Percentiles rank a stretch among this genome's conserved stretches.
phyloP scores from a whole-genome alignment of 208 protist species.

The Sergeia podlipaevii region DNA sequence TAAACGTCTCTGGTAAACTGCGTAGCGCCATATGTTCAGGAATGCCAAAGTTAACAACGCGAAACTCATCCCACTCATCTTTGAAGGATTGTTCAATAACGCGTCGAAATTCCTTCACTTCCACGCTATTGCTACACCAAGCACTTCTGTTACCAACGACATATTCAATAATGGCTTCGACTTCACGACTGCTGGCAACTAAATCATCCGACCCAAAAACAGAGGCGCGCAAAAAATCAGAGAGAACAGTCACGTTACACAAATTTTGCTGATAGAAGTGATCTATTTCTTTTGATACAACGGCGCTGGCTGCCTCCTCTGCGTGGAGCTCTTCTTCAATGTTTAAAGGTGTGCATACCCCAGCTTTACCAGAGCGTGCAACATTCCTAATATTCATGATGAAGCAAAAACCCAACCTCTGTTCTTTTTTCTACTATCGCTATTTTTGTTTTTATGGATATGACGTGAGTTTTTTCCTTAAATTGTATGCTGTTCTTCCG shows the following conservation, averaged over 20 bases:
- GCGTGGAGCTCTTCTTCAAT: constrained; percentile 39
- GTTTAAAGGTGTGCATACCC: neutral
- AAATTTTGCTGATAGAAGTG: constrained; percentile 31
- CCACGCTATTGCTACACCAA: constrained; percentile 36
- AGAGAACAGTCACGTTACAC: constrained; percentile 20
- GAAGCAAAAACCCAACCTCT: too few species aligned
- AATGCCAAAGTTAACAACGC: constrained; percentile 23
- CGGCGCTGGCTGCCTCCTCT: constrained; percentile 27
- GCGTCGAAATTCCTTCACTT: constrained; percentile 36
- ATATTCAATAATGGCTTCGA: constrained; percentile 41
- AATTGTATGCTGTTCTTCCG: too few species aligned
- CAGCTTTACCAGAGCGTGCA: neutral
- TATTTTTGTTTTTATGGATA: too few species aligned
- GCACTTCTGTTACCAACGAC: constrained; percentile 23
- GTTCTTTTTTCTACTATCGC: too few species aligned
- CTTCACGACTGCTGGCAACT: constrained; percentile 14
- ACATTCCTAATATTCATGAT: too few species aligned
- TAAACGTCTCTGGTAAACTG: constrained; percentile 35
- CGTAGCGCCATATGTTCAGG: constrained; percentile 34
- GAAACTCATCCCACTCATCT: constrained; percentile 48
- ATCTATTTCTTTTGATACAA: constrained; percentile 31
- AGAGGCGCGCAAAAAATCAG: constrained; percentile 24
- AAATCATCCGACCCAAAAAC: constrained; percentile 34
- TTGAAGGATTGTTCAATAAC: constrained; percentile 28
- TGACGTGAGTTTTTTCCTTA: too few species aligned